Evolutionary conservation across 192 early-diverging fungal species (phyloP).

Genomic region (Umbelopsis sp.): DNA sequence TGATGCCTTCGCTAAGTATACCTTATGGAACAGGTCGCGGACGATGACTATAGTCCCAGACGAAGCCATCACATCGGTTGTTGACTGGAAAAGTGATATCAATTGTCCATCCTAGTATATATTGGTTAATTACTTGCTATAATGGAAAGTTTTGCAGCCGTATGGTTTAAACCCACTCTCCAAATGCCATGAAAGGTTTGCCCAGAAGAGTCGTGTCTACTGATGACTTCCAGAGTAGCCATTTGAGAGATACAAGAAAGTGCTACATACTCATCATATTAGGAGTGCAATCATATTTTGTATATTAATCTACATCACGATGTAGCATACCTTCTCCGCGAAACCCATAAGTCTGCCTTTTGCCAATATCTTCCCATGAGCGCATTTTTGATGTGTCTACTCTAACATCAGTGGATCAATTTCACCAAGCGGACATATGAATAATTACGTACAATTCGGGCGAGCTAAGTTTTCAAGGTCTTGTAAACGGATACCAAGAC

Average conservation of each 20-base stretch:
- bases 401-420: not conserved
- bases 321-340: slow-evolving; percentile 66
- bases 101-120: not conserved
- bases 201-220: slow-evolving; percentile 34
- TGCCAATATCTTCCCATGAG: slow-evolving; percentile 39
- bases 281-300: not conserved
- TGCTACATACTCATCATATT: slow-evolving; percentile 31
- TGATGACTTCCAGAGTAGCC: slow-evolving; percentile 54
- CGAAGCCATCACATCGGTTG: slow-evolving; percentile 27
- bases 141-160: not conserved
- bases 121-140: not conserved
- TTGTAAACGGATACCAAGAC: slow-evolving; percentile 51
- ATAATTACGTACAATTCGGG: slow-evolving; percentile 37
- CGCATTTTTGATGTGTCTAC: slow-evolving; percentile 63
- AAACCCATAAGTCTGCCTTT: slow-evolving; percentile 59
- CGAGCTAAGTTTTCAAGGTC: slow-evolving; percentile 53
- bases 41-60: slow-evolving; percentile 63
- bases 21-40: slow-evolving; percentile 71
- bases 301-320: not conserved
- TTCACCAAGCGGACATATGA: not conserved
- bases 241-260: slow-evolving; percentile 50
- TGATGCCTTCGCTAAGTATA: slow-evolving; percentile 15
- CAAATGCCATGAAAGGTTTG: slow-evolving; percentile 43
- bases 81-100: slow-evolving; percentile 16
- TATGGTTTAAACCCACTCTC: slow-evolving; percentile 33